Base-by-base conservation (phyloP, 1,284 basidiomycete genomes). In the Trametes pubescens region DNA sequence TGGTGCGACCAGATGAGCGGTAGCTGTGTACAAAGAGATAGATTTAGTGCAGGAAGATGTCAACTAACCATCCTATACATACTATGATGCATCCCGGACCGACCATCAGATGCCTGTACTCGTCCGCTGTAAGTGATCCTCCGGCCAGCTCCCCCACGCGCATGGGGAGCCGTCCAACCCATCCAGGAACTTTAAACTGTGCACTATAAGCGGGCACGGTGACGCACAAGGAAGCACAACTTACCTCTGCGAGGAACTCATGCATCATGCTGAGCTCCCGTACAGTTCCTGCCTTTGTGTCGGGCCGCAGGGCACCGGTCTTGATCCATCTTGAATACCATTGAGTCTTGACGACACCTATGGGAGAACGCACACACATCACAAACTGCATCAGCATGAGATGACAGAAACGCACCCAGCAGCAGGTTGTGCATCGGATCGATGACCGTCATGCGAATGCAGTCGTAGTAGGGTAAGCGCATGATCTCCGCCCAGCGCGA, bases 401-500 rank as follows among this genome's bases (percentile, higher is more conserved):
- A 13, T 44, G 26, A 40, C 48, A 2, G 7, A 40, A 7, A 61
- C 70, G 10, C 58, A 76, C 76, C 76, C 2, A 77, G 68, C 1
- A 78, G 65, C 0, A 77, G 59, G 53, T 75, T 78, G 56, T 76
- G 75, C 76, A 77, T 77, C 0, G 77, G 76, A 61, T 78, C 76
- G 53, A 79, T 58, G 16, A 79, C 65, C 0, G 69, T 72, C 64
- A 71, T 74, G 1, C 68, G 67, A 10, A 73, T 60, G 1, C 70
- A 47, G 57, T 79, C 70, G 53, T 76, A 78, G 57, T 79, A 79
- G 13, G 65, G 63, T 0, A 79, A 69, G 0, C 73, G 71, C 0
- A 70, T 61, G 22, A 78, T 68, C 43, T 76, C 77, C 2, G 71
- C 69, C 68, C 71, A 76, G 7, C 74, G 66, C n/a, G n/a, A 21